These are phyloP conservation scores for Hypoxylon perforatum DNA, from an alignment of 495 filamentous ascomycete species.

Conservation along the genomic window DNA sequence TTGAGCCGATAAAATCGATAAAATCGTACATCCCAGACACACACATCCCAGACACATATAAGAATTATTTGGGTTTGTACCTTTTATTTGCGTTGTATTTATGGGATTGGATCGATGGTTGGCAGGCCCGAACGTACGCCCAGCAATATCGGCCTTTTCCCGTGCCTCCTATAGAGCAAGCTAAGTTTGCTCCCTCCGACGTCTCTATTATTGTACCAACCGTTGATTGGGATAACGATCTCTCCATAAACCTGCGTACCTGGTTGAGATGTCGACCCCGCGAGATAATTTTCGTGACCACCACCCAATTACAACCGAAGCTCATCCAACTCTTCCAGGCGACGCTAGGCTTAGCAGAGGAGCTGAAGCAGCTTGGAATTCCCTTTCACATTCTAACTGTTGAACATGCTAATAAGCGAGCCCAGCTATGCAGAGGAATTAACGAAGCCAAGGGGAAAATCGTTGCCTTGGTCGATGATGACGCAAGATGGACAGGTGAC, in stretches of 20 bases:
- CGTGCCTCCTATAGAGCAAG: neutral
- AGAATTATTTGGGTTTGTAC: neutral
- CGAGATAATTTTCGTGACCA: slow-evolving; percentile 36
- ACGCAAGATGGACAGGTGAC: slow-evolving; percentile 20
- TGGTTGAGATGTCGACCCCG: slow-evolving; percentile 15
- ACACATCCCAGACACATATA: neutral
- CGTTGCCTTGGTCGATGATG: slow-evolving; percentile 34
- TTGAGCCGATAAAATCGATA: too few species aligned
- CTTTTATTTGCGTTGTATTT: slow-evolving; percentile 8
- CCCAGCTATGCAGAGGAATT: slow-evolving; percentile 29
- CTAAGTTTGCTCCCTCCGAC: neutral
- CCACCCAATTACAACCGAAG: neutral
- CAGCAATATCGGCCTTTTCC: slow-evolving; percentile 22
- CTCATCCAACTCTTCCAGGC: neutral
- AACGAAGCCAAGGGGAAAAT: slow-evolving; percentile 23
- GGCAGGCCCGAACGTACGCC: neutral
- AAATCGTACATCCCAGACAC: too few species aligned
- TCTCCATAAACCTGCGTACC: slow-evolving; percentile 10
- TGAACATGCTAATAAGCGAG: slow-evolving; percentile 27
- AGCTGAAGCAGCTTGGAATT: neutral
- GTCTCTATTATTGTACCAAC: slow-evolving; percentile 32
- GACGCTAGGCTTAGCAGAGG: neutral
- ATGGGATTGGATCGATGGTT: slow-evolving; percentile 31
- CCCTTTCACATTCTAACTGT: slow-evolving; percentile 10
- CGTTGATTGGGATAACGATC: slow-evolving; percentile 24